Percentiles rank a stretch among this genome's conserved stretches.
Evolutionary conservation across 192 early-diverging fungal species (phyloP).

Genomic region (Backusella circina): DNA sequence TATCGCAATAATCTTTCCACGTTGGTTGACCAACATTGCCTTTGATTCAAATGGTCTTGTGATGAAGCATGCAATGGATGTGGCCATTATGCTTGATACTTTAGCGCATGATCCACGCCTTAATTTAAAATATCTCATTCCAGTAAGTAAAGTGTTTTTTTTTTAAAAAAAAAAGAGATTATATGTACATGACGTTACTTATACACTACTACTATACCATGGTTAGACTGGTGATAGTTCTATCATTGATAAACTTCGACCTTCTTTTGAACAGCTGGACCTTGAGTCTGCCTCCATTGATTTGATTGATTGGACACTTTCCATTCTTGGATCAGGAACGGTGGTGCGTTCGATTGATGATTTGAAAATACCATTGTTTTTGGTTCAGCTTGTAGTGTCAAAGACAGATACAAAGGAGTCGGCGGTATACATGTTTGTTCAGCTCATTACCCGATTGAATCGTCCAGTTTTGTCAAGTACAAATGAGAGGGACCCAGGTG

Average conservation of each 20-base stretch:
- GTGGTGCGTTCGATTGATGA: neutral
- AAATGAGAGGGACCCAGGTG: neutral
- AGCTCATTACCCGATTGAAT: slow-evolving; percentile 16
- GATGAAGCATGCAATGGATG: slow-evolving; percentile 31
- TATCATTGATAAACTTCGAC: slow-evolving; percentile 10
- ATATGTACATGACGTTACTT: neutral
- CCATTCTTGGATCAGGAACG: neutral
- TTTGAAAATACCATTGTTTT: slow-evolving; percentile 21
- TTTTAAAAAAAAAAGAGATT: neutral
- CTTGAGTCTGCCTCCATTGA: slow-evolving; percentile 20
- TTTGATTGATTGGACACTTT: slow-evolving; percentile 21
- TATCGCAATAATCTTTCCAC: slow-evolving; percentile 12
- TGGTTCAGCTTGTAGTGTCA: slow-evolving; percentile 8
- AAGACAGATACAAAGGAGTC: neutral
- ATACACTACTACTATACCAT: no score
- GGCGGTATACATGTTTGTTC: slow-evolving; percentile 11
- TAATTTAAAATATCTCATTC: slow-evolving; percentile 9
- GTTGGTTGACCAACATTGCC: slow-evolving; percentile 21
- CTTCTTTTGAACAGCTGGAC: slow-evolving; percentile 21
- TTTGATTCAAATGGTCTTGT: slow-evolving; percentile 13
- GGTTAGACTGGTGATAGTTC: slow-evolving; percentile 15
- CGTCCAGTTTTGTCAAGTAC: neutral
- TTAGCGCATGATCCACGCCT: slow-evolving; percentile 18
- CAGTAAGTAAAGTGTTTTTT: slow-evolving; percentile 8
- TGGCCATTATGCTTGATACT: slow-evolving; percentile 25